A percentile compares a stretch with the other conserved stretches of the same genome.
These are phyloP conservation scores for Paraphaeosphaeria sporulosa DNA, from an alignment of 2,329 filamentous ascomycete species.

Conservation along the genomic window DNA sequence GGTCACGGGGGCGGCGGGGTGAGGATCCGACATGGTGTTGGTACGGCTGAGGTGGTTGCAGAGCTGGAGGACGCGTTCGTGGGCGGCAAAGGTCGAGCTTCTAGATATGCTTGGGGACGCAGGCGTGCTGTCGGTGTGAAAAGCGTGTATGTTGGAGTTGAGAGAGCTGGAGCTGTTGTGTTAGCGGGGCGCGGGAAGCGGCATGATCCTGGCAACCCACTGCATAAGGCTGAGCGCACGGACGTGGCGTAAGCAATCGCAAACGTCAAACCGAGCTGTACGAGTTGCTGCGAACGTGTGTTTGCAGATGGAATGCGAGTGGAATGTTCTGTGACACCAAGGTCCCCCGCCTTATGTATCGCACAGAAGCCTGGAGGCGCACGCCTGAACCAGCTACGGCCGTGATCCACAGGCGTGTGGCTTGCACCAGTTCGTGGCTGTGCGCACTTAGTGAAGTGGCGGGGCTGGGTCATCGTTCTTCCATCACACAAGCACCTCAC, in stretches of 20 bases:
- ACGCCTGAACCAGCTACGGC: background rate
- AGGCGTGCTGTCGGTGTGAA: background rate
- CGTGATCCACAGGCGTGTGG: background rate
- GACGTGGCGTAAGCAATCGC: background rate
- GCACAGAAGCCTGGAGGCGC: background rate
- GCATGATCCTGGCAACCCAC: background rate
- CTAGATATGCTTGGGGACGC: background rate
- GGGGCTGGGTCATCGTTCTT: slow-evolving; percentile 6
- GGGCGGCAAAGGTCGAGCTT: slow-evolving; percentile 8
- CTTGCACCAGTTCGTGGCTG: background rate
- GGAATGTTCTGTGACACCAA: background rate
- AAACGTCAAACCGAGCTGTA: background rate
- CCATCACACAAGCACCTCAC: background rate
- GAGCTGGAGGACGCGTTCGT: slow-evolving; percentile 16
- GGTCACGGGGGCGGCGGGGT: background rate
- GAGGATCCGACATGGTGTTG: slow-evolving; percentile 10
- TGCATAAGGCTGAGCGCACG: slow-evolving; percentile 13
- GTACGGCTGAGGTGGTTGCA: slow-evolving; percentile 17
- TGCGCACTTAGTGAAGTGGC: background rate
- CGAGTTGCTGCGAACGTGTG: background rate
- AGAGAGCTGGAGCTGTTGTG: background rate
- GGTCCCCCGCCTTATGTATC: background rate
- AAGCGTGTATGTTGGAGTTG: too few relatives aligned
- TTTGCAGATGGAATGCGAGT: background rate
- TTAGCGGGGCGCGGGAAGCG: background rate